A percentile compares a stretch with the other conserved stretches of the same genome.
These are phyloP conservation scores for Penicillium sp. DNA, from an alignment of 2,329 filamentous ascomycete species.

Conservation along the genomic window DNA sequence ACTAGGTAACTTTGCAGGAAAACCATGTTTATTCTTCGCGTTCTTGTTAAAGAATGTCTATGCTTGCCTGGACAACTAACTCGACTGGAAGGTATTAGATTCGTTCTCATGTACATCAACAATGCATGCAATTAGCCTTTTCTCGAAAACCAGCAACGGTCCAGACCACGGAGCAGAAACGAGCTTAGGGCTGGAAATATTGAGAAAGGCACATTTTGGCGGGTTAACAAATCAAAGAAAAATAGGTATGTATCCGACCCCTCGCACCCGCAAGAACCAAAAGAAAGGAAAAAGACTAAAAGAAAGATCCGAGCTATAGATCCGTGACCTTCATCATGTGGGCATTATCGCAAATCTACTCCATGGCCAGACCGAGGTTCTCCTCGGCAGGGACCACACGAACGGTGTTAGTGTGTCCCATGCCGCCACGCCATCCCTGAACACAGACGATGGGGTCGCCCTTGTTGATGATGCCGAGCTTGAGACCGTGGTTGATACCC, in stretches of 20 bases:
- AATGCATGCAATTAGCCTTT: conserved; percentile 33
- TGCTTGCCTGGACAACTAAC: conserved; percentile 9
- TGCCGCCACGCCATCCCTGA: conserved; percentile 68
- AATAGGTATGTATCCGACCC: conserved; percentile 28
- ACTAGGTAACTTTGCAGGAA: conserved; percentile 1
- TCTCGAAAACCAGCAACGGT: conserved; percentile 23
- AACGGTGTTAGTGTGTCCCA: conserved; percentile 68
- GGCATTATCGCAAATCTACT: conserved; percentile 28
- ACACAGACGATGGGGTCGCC: conserved; percentile 71
- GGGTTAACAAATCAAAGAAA: conserved; percentile 9
- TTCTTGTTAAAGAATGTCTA: conserved; percentile 6
- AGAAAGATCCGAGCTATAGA: conserved; percentile 9
- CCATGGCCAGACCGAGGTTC: conserved; percentile 41
- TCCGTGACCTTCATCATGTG: conserved; percentile 11
- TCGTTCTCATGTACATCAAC: conserved; percentile 33
- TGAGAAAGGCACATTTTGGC: conserved; percentile 10
- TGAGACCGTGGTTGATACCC: conserved; percentile 85
- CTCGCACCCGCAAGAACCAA: conserved; percentile 24
- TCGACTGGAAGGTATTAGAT: conserved; percentile 20
- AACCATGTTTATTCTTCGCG: conserved; percentile 7
- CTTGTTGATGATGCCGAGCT: conserved; percentile 77
- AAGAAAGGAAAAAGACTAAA: conserved; percentile 2
- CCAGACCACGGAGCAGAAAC: conserved; percentile 24
- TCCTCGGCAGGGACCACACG: conserved; percentile 53
- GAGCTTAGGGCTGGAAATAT: conserved; percentile 18